Evolutionary conservation across 768 basidiomycete genomes (phyloP).

Genomic region (Udeniomyces megalosporus): DNA sequence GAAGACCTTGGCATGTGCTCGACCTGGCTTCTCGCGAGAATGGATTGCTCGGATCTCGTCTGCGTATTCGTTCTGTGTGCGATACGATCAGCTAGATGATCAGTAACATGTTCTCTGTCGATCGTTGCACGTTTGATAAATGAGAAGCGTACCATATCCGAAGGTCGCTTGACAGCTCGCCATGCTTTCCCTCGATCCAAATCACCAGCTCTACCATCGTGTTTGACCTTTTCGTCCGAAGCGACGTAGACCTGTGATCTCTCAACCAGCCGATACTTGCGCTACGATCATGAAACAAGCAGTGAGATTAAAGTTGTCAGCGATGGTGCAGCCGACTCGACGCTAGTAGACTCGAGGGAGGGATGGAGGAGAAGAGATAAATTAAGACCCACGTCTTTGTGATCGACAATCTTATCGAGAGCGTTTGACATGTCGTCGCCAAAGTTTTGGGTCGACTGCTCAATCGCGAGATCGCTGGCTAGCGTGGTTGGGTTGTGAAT

Average conservation of each 20-base stretch:
- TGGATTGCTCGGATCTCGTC: constrained; percentile 73
- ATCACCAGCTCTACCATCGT: constrained; percentile 60
- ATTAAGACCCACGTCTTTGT: background rate
- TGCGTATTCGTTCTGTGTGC: constrained; percentile 69
- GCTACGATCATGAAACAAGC: constrained; percentile 18
- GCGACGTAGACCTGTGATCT: constrained; percentile 64
- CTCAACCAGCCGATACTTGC: constrained; percentile 72
- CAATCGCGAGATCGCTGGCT: background rate
- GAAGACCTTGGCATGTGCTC: constrained; percentile 81
- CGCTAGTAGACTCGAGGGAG: no score
- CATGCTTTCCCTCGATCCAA: constrained; percentile 64
- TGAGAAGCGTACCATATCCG: constrained; percentile 61
- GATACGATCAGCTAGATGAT: no score
- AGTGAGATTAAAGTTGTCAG: no score
- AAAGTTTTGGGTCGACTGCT: background rate
- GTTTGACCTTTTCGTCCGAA: constrained; percentile 52
- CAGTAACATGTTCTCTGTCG: no score
- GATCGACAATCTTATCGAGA: constrained; percentile 2
- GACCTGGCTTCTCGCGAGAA: constrained; percentile 57
- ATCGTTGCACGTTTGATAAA: no score
- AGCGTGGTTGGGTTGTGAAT: background rate
- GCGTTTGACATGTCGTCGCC: background rate
- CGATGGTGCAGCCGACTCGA: no score
- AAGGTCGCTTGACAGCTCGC: constrained; percentile 72
- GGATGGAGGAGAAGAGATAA: background rate